These are phyloP conservation scores for Penicillium thymicola DNA, from an alignment of 2,329 filamentous ascomycete species.

Conservation along the genomic window DNA sequence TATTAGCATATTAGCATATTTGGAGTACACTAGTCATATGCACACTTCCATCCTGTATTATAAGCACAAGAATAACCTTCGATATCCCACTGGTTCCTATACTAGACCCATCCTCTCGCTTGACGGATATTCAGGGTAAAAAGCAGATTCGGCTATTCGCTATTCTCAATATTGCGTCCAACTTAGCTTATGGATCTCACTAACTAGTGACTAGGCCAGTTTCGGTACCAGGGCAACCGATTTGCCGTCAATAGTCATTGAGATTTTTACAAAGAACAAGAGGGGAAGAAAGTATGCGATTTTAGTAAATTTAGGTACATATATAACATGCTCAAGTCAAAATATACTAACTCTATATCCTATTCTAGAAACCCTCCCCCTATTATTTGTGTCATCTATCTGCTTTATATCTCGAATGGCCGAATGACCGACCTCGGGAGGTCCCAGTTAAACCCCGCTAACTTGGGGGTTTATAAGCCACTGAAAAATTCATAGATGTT, in stretches of 20 bases:
- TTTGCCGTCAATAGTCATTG: neutral
- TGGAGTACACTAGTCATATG: neutral
- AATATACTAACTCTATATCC: no score
- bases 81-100: neutral
- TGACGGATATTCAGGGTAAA: neutral
- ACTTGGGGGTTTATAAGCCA: slow-evolving; percentile 19
- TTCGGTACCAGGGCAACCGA: neutral
- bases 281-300: neutral
- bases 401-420: neutral
- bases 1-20: neutral
- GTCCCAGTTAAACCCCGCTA: slow-evolving; percentile 13
- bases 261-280: neutral
- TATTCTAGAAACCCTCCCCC: neutral
- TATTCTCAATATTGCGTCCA: neutral
- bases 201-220: neutral
- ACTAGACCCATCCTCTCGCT: neutral
- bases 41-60: neutral
- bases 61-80: no score
- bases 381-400: no score
- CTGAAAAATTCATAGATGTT: neutral
- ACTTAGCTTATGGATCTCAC: neutral
- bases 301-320: neutral
- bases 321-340: neutral
- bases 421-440: neutral
- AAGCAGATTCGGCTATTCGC: neutral